These are phyloP conservation scores for Galerina sulciceps DNA, from an alignment of 768 basidiomycete species.

Conservation along the genomic window DNA sequence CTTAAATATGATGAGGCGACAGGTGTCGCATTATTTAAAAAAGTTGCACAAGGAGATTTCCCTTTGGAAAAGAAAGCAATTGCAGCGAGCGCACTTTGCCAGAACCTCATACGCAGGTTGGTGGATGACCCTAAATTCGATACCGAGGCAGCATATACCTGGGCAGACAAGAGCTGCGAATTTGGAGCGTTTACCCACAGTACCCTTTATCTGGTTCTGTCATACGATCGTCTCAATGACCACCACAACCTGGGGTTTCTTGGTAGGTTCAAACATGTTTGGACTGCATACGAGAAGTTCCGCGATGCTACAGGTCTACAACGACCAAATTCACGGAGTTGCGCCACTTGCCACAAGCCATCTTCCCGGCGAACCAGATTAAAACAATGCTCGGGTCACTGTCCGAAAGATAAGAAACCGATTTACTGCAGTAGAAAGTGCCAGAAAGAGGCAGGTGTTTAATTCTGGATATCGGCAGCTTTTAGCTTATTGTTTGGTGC, in stretches of 20 bases:
- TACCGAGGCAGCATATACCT: constrained; percentile 1
- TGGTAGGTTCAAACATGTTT: constrained; percentile 4
- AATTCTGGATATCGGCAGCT: neutral
- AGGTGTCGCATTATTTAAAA: constrained; percentile 2
- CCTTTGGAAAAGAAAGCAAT: constrained; percentile 6
- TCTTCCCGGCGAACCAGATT: neutral
- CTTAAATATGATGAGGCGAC: constrained; percentile 7
- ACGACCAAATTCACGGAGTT: neutral
- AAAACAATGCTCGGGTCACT: constrained; percentile 12
- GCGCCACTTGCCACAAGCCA: constrained; percentile 4
- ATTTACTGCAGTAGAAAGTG: constrained; percentile 10
- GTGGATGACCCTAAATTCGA: neutral
- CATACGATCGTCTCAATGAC: constrained; percentile 3
- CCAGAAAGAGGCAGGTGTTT: constrained; percentile 6
- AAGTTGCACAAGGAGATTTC: neutral
- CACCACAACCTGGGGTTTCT: neutral
- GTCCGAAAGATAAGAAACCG: constrained; percentile 9
- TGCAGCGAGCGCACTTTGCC: constrained; percentile 8
- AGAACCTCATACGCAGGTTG: constrained; percentile 1
- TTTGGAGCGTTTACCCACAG: constrained; percentile 7
- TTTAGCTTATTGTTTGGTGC: neutral
- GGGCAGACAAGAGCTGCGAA: constrained; percentile 5
- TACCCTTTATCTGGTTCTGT: neutral
- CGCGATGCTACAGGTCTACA: constrained; percentile 10
- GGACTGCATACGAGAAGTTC: constrained; percentile 8